Conservation (phyloP, 2,329 filamentous ascomycete species). For the Boeremia exigua region DNA sequence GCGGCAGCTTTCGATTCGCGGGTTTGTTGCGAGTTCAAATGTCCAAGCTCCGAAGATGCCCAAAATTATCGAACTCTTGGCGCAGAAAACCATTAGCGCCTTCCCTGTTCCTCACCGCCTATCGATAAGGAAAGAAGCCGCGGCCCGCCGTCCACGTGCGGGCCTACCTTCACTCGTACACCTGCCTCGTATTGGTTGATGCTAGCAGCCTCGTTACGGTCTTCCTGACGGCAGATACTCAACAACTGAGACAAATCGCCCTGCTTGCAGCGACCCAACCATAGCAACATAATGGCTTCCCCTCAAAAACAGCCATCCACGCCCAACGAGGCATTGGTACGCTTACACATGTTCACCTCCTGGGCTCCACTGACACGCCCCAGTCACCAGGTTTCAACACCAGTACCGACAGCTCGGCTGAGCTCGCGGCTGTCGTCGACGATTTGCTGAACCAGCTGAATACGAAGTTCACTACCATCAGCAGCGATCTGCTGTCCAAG, state of each 20-base stretch:
- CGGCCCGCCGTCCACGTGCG: constrained; percentile 31
- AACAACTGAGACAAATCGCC: not conserved
- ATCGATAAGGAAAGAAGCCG: constrained; percentile 33
- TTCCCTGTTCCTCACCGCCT: constrained; percentile 40
- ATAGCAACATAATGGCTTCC: constrained; percentile 24
- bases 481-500: constrained; percentile 86
- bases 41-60: constrained; percentile 27
- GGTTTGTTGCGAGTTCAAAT: constrained; percentile 7
- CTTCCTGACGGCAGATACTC: not conserved
- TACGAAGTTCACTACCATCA: constrained; percentile 83
- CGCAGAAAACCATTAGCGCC: constrained; percentile 30
- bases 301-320: constrained; percentile 13
- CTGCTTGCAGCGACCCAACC: not conserved
- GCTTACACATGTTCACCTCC: not conserved
- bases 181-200: not conserved
- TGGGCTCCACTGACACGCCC: not conserved
- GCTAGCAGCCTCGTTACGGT: not conserved
- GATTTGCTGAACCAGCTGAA: constrained; percentile 84
- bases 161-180: not conserved
- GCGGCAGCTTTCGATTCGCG: not conserved
- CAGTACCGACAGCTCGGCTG: constrained; percentile 51
- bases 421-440: constrained; percentile 81
- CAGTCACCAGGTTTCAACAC: constrained; percentile 26
- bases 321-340: constrained; percentile 8
- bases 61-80: constrained; percentile 47